Evolutionary conservation across 805 yeast species (phyloP).

Genomic region (Yueomyces sp.): DNA sequence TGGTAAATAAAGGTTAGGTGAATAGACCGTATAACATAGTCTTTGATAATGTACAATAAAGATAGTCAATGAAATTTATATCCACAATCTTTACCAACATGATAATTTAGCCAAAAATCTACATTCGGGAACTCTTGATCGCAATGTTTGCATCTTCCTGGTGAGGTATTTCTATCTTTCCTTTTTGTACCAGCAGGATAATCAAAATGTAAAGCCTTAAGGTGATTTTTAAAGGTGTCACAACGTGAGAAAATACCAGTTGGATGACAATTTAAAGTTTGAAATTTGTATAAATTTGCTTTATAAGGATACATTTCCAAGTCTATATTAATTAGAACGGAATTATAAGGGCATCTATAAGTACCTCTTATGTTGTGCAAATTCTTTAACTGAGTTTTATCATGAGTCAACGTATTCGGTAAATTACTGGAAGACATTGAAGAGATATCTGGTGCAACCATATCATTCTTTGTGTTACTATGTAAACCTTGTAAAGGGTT

Average conservation of each 20-base stretch:
- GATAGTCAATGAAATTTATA: conserved; percentile 14
- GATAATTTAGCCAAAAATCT: conserved; percentile 67
- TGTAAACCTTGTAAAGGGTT: neutral
- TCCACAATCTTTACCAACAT: conserved; percentile 37
- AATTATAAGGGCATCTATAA: conserved; percentile 63
- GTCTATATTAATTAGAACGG: conserved; percentile 19
- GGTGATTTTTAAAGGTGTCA: conserved; percentile 84
- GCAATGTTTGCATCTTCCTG: conserved; percentile 73
- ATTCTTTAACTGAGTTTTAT: conserved; percentile 13
- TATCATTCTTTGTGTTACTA: neutral
- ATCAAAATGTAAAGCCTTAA: conserved; percentile 78
- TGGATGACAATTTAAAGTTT: conserved; percentile 45
- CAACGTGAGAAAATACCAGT: conserved; percentile 81
- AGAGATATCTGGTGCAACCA: neutral
- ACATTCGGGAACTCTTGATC: conserved; percentile 50
- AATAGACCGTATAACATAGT: neutral
- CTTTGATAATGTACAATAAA: too few relatives aligned
- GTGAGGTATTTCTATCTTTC: conserved; percentile 51
- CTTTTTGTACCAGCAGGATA: conserved; percentile 82
- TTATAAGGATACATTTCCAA: conserved; percentile 20
- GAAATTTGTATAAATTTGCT: conserved; percentile 10
- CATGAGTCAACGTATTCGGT: neutral
- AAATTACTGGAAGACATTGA: neutral
- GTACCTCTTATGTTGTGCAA: conserved; percentile 26
- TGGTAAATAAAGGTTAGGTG: neutral